These are phyloP conservation scores for Mycena albidolilacea DNA, from an alignment of 768 basidiomycete species.

Conservation along the genomic window DNA sequence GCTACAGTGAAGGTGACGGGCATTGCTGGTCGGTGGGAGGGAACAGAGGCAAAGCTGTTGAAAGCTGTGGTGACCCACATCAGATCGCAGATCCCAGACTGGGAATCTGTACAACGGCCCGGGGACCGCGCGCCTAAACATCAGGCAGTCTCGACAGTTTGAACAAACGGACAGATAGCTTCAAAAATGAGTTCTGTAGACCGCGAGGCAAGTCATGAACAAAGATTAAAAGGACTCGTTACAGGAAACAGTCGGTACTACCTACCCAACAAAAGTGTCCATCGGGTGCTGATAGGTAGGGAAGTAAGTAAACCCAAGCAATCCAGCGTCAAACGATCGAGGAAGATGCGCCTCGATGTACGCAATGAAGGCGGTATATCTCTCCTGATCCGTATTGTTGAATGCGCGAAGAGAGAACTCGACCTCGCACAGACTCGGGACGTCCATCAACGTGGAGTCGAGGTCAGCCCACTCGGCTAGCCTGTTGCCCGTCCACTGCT, in stretches of 20 bases:
- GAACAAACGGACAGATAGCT: too few relatives aligned
- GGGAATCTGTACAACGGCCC: too few relatives aligned
- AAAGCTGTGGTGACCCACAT: too few relatives aligned
- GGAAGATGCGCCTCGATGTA: conserved; percentile 4
- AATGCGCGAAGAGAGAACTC: conserved; percentile 6
- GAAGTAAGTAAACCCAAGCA: neutral
- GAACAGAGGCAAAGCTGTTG: too few relatives aligned
- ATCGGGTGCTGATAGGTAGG: neutral
- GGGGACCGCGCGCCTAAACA: too few relatives aligned
- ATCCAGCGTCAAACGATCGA: neutral
- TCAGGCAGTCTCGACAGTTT: too few relatives aligned
- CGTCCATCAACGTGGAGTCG: conserved; percentile 8
- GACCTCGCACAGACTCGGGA: conserved; percentile 4
- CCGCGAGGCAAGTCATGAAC: too few relatives aligned
- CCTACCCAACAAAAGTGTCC: neutral
- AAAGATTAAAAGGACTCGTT: too few relatives aligned
- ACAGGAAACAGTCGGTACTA: neutral
- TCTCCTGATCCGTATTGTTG: neutral
- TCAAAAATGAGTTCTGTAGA: too few relatives aligned
- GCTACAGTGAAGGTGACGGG: too few relatives aligned
- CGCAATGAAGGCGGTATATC: neutral
- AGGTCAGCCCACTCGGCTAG: neutral
- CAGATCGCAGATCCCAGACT: too few relatives aligned
- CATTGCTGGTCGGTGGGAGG: too few relatives aligned
- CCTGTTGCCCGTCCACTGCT: neutral